A percentile compares a stretch with the other conserved stretches of the same genome.
These are phyloP conservation scores for Astrothelium macrocarpum DNA, from an alignment of 495 filamentous ascomycete species.

Conservation along the genomic window DNA sequence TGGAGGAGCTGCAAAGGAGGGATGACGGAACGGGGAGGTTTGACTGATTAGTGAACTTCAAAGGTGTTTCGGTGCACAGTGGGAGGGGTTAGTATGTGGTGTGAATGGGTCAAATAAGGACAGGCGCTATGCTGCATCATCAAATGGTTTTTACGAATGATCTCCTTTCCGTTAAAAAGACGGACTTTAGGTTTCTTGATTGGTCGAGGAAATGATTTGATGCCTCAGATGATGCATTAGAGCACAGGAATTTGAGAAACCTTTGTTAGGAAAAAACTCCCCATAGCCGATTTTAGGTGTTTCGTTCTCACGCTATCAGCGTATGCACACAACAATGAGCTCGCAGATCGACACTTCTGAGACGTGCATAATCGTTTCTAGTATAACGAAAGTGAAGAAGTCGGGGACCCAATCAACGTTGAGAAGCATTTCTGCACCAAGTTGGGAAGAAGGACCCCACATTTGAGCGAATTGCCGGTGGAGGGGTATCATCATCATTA, in stretches of 20 bases:
- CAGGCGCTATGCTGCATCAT: neutral
- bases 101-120: neutral
- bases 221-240: too few species aligned
- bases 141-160: too few species aligned
- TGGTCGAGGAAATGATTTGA: too few species aligned
- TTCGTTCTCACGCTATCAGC: too few species aligned
- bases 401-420: neutral
- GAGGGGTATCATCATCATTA: neutral
- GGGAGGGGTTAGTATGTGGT: neutral
- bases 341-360: too few species aligned
- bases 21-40: neutral
- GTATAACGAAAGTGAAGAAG: neutral
- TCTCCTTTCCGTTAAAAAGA: too few species aligned
- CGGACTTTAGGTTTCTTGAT: too few species aligned
- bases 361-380: too few species aligned
- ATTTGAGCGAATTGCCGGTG: neutral
- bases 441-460: neutral
- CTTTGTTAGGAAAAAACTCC: too few species aligned
- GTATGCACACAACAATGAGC: too few species aligned
- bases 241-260: too few species aligned
- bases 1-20: conserved; percentile 9
- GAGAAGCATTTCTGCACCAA: neutral
- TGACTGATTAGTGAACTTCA: neutral
- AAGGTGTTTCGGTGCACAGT: neutral
- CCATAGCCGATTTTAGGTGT: too few species aligned